These are phyloP conservation scores for Oryza rufipogon DNA, from an alignment of 176 grass and related monocot species.

Conservation along the genomic window DNA sequence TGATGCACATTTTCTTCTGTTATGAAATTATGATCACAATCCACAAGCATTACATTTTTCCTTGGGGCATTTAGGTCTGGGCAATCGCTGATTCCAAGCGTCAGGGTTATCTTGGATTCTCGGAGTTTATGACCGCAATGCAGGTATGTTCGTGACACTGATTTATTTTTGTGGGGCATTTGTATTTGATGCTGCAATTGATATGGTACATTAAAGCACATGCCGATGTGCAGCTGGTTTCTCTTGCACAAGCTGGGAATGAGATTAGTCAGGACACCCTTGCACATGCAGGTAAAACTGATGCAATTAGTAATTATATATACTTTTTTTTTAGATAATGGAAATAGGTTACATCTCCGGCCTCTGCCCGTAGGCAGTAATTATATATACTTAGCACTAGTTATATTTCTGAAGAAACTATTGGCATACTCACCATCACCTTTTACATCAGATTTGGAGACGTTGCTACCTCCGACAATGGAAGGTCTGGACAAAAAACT, in stretches of 20 bases:
- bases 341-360: too few species aligned
- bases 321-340: too few species aligned
- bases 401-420: not conserved
- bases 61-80: slow-evolving; percentile 52
- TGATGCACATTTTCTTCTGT: not conserved
- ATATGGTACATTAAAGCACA: not conserved
- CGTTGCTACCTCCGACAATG: slow-evolving; percentile 66
- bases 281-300: slow-evolving; percentile 56
- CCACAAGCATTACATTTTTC: not conserved
- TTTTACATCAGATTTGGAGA: slow-evolving; percentile 68
- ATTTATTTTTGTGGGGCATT: not conserved
- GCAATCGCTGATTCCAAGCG: slow-evolving; percentile 79
- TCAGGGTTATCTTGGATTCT: slow-evolving; percentile 77
- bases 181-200: slow-evolving; percentile 44
- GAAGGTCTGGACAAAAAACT: slow-evolving; percentile 84
- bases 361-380: too few species aligned
- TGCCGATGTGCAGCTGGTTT: slow-evolving; percentile 67
- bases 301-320: not conserved
- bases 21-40: not conserved
- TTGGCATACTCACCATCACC: not conserved
- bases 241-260: slow-evolving; percentile 65
- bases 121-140: slow-evolving; percentile 71
- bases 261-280: slow-evolving; percentile 69
- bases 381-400: not conserved
- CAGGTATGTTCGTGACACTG: slow-evolving; percentile 43